phyloP scores from a whole-genome alignment of 768 basidiomycete genomes.

The Rhizopogon vesiculosus region DNA sequence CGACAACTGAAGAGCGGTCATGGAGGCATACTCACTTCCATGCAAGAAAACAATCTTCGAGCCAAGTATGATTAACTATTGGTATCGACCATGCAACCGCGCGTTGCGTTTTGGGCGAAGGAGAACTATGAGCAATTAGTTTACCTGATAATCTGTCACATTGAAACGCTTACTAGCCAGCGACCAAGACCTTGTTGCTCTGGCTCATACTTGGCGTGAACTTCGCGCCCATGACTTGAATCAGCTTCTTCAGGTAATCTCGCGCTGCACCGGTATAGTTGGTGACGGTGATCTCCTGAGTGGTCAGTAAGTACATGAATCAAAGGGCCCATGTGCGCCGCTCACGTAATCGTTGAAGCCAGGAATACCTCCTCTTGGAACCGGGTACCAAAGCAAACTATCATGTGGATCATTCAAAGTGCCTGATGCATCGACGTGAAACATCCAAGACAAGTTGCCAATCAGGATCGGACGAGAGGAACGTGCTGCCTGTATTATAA shows the following conservation, averaged over 20 bases:
- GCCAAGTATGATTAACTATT: constrained; percentile 85
- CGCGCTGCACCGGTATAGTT: constrained; percentile 86
- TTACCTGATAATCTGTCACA: neutral
- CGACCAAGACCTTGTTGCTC: constrained; percentile 75
- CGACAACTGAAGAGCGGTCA: neutral
- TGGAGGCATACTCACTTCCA: constrained; percentile 44
- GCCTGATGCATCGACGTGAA: constrained; percentile 67
- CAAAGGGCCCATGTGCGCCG: constrained; percentile 6
- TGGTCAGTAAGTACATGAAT: neutral
- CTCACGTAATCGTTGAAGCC: constrained; percentile 61
- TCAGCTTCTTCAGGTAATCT: constrained; percentile 84
- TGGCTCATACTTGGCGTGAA: constrained; percentile 83
- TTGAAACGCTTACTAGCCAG: constrained; percentile 62
- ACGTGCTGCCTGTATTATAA: constrained; percentile 47
- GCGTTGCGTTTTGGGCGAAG: constrained; percentile 59
- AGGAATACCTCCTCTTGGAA: constrained; percentile 56
- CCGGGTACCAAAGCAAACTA: constrained; percentile 82
- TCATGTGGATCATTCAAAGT: constrained; percentile 59
- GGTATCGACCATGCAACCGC: constrained; percentile 80
- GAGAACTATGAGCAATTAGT: constrained; percentile 24
- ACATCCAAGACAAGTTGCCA: constrained; percentile 81
- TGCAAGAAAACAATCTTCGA: constrained; percentile 83
- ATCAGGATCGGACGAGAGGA: constrained; percentile 33
- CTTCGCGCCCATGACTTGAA: constrained; percentile 67
- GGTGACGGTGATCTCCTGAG: constrained; percentile 75